Evolutionary conservation across 305 asterid species (phyloP).

Genomic region (Euphrasia arctica): DNA sequence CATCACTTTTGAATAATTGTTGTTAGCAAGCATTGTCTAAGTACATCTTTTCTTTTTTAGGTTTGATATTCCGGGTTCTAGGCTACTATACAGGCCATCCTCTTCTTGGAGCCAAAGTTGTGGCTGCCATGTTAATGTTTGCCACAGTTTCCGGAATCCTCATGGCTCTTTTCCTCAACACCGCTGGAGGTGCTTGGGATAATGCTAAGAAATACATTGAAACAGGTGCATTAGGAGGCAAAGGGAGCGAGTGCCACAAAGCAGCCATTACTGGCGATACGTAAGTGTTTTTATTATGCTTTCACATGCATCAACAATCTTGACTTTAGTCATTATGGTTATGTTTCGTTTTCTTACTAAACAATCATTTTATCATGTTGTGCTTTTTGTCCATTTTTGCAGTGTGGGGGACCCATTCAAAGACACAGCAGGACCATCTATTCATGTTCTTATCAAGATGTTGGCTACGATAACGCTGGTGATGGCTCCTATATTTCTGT

Average conservation of each 20-base stretch:
- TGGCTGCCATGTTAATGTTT: conserved; percentile 95
- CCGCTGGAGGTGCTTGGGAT: conserved; percentile 99
- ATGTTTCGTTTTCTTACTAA: not conserved
- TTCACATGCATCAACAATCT: not conserved
- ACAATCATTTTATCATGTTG: not conserved
- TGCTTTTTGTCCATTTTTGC: conserved; percentile 23
- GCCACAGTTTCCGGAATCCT: conserved; percentile 97
- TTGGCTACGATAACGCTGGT: conserved; percentile 97
- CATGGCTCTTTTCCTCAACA: conserved; percentile 98
- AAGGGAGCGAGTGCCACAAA: conserved; percentile 97
- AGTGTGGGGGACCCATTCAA: conserved; percentile 99
- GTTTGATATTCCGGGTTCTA: conserved; percentile 79
- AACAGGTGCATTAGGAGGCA: conserved; percentile 98
- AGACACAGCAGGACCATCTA: conserved; percentile 98
- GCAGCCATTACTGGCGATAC: conserved; percentile 99
- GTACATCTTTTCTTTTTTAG: conserved; percentile 31
- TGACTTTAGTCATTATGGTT: not conserved
- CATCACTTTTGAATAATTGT: not conserved
- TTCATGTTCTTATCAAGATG: conserved; percentile 96
- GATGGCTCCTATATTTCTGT: conserved; percentile 95
- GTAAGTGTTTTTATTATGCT: conserved; percentile 55
- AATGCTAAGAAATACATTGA: conserved; percentile 98
- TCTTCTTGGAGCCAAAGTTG: conserved; percentile 98
- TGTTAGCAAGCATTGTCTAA: conserved; percentile 39
- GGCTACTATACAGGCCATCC: conserved; percentile 95